Base-by-base conservation (phyloP, 148 eudicot genomes). In the Camellia lanceoleosa region DNA sequence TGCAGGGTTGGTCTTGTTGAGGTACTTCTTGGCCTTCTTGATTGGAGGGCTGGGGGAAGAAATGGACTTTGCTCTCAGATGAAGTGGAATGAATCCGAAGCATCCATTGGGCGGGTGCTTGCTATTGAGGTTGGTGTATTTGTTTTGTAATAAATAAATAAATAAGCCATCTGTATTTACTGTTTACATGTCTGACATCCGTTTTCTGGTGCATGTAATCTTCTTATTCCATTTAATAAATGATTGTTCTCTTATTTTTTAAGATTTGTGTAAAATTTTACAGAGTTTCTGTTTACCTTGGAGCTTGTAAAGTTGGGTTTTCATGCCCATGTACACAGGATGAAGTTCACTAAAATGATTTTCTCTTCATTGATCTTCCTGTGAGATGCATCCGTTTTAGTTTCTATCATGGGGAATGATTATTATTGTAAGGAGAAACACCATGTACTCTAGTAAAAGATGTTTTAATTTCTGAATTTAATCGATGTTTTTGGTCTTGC, bases 61-160 rank as follows among this genome's bases (percentile, higher is more conserved):
- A 90, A 79, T 88, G 94, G 95, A 58, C 87, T 96, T 74, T 90
- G 89, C 85, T 86, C 99, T n/a, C 98, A 96, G 82, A 96, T 96
- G 99, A 93, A 96, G 84, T 96, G 99, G 99, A 96, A 94, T 62
- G 99, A 96, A 78, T 96, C 99, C 68, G 99, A 96, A 92, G 99
- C 99, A 83, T 91, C 99, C 52, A 94, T 96, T 78, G 98, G 99
- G 43, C 90, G 98, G 23, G 98, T 96, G 66, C 95, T 96, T 84
- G 99, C 99, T 66, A 86, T 96, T 84, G 98, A 96, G 97, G 99
- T 96, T 65, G 81, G 87, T 86, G 72, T 72, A 13, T 69, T 30
- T 73, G 20, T 59, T 77, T 71, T 64, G 7, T 60, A 59, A 12
- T 23, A 68, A 67, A 42, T 30, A 54, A 3, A 9, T 56, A 30